Conservation (phyloP, 352 stramenopile species). For the Pythium oligandrum region DNA sequence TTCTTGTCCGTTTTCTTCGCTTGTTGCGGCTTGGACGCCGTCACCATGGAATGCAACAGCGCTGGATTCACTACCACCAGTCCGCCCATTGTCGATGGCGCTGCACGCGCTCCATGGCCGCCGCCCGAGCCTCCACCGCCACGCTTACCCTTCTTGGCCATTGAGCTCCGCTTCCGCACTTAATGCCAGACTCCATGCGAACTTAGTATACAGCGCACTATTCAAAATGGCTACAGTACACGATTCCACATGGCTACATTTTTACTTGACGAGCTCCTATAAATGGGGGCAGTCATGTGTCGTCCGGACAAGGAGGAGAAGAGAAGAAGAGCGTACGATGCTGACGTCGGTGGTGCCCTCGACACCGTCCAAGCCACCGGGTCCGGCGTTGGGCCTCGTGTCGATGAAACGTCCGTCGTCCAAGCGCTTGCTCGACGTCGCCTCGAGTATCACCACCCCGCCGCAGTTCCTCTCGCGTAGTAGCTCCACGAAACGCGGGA, state of each 20-base stretch:
- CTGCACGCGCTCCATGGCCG: neutral
- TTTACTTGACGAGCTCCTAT: neutral
- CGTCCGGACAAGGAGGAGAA: too few species aligned
- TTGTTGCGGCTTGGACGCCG: neutral
- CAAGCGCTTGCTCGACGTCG: conserved; percentile 1
- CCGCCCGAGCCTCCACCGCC: conserved; percentile 6
- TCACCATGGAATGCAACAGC: conserved; percentile 22
- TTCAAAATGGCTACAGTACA: too few species aligned
- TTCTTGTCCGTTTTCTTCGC: conserved; percentile 2
- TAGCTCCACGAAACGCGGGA: too few species aligned
- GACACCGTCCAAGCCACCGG: neutral
- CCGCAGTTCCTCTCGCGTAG: too few species aligned
- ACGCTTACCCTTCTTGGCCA: conserved; percentile 22
- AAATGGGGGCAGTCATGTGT: too few species aligned
- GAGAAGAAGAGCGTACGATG: conserved; percentile 1
- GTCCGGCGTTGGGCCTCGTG: neutral
- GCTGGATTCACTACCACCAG: conserved; percentile 53
- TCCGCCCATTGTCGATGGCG: too few species aligned
- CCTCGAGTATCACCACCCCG: too few species aligned
- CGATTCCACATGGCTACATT: conserved; percentile 15
- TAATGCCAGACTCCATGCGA: neutral
- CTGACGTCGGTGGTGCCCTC: conserved; percentile 15
- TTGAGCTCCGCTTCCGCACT: conserved; percentile 2
- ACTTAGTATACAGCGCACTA: too few species aligned
- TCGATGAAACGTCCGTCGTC: conserved; percentile 4